Percentiles rank a stretch among this genome's conserved stretches.
phyloP scores from a whole-genome alignment of 148 eudicot species.

The Vaccinium macrocarpon region DNA sequence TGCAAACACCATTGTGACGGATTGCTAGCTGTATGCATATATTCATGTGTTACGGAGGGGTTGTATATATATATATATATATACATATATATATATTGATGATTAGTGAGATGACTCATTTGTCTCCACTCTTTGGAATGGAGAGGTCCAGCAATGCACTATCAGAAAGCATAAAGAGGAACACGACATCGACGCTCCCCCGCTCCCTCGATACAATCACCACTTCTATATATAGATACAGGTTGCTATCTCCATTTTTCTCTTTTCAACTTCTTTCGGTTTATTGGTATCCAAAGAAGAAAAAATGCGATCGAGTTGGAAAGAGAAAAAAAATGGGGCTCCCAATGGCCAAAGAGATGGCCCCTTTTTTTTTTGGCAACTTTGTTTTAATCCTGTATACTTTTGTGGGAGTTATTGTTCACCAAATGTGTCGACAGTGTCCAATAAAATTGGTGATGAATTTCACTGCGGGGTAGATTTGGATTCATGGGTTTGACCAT shows the following conservation, averaged over 20 bases:
- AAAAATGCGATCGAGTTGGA: conserved; percentile 21
- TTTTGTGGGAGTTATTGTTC: too few relatives aligned
- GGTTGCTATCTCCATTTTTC: not conserved
- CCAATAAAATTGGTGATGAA: not conserved
- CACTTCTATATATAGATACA: not conserved
- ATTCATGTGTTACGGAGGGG: not conserved
- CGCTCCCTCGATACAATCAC: conserved; percentile 34
- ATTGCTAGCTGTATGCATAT: not conserved
- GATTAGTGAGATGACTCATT: conserved; percentile 29
- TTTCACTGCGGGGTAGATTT: not conserved
- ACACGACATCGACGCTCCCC: not conserved
- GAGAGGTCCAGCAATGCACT: conserved; percentile 36
- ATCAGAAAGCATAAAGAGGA: conserved; percentile 38
- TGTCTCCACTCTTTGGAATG: conserved; percentile 28
- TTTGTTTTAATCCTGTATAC: not conserved
- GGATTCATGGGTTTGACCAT: too few relatives aligned
- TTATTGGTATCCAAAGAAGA: conserved; percentile 27
- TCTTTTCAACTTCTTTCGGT: conserved; percentile 15
- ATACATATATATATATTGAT: conserved; percentile 18
- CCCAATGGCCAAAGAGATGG: conserved; percentile 1
- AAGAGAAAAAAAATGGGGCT: conserved; percentile 14
- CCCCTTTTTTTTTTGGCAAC: not conserved
- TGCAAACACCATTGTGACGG: too few relatives aligned
- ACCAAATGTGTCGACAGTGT: not conserved
- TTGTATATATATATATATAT: too few relatives aligned